Conservation (phyloP, 2,329 filamentous ascomycete genomes). For the Pseudogymnoascus sp. region DNA sequence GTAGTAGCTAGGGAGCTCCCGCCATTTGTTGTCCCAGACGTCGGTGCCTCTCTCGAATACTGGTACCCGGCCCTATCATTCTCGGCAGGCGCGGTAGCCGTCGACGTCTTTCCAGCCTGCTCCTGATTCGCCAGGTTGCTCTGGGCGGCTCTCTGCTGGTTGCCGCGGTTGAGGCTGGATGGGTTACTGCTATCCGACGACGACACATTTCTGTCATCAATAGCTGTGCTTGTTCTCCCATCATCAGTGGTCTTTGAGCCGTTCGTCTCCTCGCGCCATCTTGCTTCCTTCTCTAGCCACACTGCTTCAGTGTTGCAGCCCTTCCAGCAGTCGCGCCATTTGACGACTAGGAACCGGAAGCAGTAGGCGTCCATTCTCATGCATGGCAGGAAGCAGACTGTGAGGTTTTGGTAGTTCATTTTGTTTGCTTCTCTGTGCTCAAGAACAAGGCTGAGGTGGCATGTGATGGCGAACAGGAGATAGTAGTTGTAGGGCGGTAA, state of each 20-base stretch:
- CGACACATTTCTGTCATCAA: conserved; percentile 49
- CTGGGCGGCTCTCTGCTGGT: neutral
- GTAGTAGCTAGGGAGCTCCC: neutral
- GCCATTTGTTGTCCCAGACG: neutral
- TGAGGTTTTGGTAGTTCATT: conserved; percentile 94
- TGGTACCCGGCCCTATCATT: neutral
- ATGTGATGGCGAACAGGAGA: conserved; percentile 92
- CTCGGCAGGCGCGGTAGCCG: neutral
- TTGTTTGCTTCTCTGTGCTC: conserved; percentile 94
- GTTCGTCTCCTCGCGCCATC: conserved; percentile 53
- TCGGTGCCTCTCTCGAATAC: neutral
- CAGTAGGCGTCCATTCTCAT: conserved; percentile 94
- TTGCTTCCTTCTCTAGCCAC: conserved; percentile 63
- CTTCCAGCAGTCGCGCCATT: conserved; percentile 97
- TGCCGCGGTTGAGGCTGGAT: conserved; percentile 28
- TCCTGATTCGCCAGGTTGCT: neutral
- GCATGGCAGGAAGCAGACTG: conserved; percentile 94
- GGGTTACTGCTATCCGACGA: conserved; percentile 59
- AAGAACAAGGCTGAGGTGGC: conserved; percentile 84
- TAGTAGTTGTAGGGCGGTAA: conserved; percentile 98
- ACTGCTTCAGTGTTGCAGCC: conserved; percentile 86
- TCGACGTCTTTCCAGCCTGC: neutral
- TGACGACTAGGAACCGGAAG: conserved; percentile 89
- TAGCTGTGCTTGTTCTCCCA: conserved; percentile 24
- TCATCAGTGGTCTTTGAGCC: conserved; percentile 18